Evolutionary conservation across 2,329 filamentous ascomycete genomes (phyloP), one percentile per base, ranked within the genome.

Genomic region (Dothideomycetidae sp.): DNA sequence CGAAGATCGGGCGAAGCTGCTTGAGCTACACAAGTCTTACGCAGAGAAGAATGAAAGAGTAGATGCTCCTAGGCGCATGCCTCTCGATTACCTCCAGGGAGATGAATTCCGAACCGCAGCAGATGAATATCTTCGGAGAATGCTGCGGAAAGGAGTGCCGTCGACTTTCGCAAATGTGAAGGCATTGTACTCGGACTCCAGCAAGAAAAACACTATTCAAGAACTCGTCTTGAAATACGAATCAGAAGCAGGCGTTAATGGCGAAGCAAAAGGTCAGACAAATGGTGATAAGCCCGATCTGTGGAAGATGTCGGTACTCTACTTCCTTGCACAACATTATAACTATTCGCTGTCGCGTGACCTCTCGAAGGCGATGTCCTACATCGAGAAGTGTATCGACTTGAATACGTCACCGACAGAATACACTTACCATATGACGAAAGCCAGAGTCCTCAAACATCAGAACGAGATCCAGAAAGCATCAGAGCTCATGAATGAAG

Each of bases 151-250:
- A 60, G 90, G 88, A 9, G 81, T 96, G 3, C 88, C 90, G 1
- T 98, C 90, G 2, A 86, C 88, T 3, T 98, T 98, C 59, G 85
- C 85, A 23, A 98, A 96, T 58, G 70, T 98, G 43, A 98, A 98
- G 64, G 77, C 92, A 47, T 70, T 98, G 14, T 98, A 96, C 63
- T 68, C 68, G 10, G 78, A 93, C 55, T 48, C 70, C 1, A 70
- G 62, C 48, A 98, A 98, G 66, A 81, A 78, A 54, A 68, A 78
- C n/a, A 71, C 68, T 1, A 71, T 98, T 29, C 74, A 79, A 46
- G 67, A 75, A 26, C 59, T 96, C 29, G 85, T 82, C 2, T 73
- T 90, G 49, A 73, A 80, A 36, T 96, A 94, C 51, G 67, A 82
- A 10, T 63, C 75, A 13, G 65, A 45, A 33, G 29, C 30, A 7